Conservation (phyloP, 2,329 filamentous ascomycete species). For the Periconia sp. region DNA sequence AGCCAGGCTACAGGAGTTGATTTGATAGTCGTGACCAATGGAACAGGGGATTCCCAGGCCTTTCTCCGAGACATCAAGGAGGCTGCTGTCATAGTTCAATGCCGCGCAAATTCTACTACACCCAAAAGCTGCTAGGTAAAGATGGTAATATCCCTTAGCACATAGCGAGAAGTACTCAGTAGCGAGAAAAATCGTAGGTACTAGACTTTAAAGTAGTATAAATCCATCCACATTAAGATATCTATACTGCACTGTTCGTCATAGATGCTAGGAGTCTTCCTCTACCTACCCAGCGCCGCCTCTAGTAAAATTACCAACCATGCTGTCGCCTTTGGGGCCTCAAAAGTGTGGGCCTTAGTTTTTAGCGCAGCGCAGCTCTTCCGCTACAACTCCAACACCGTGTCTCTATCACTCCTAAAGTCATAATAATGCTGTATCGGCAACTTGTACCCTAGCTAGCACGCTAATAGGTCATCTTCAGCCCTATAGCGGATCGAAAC, state of each 20-base stretch:
- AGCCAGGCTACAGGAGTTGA: background rate
- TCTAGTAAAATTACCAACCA: slow-evolving; percentile 9
- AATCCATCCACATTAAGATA: slow-evolving; percentile 2
- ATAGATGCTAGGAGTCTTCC: slow-evolving; percentile 5
- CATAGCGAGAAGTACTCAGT: background rate
- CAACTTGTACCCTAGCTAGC: slow-evolving; percentile 9
- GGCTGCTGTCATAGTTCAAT: background rate
- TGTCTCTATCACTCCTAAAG: slow-evolving; percentile 5
- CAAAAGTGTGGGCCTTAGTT: slow-evolving; percentile 3
- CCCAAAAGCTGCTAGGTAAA: background rate
- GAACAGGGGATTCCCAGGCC: slow-evolving; percentile 1
- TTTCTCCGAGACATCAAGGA: background rate
- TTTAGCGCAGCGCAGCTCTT: slow-evolving; percentile 2
- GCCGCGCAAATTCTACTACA: background rate
- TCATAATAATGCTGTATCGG: slow-evolving; percentile 9
- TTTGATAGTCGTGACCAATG: slow-evolving; percentile 1
- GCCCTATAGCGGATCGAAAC: slow-evolving; percentile 8
- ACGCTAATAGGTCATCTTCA: slow-evolving; percentile 14
- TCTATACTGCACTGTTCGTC: slow-evolving; percentile 4
- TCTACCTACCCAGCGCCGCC: slow-evolving; percentile 6
- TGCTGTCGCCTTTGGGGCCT: slow-evolving; percentile 6
- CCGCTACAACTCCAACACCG: slow-evolving; percentile 3
- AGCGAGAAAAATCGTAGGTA: slow-evolving; percentile 3
- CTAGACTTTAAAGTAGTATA: slow-evolving; percentile 6
- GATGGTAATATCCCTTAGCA: no score